Evolutionary conservation across 768 basidiomycete genomes (phyloP).

Genomic region (Amanita jacksonii): DNA sequence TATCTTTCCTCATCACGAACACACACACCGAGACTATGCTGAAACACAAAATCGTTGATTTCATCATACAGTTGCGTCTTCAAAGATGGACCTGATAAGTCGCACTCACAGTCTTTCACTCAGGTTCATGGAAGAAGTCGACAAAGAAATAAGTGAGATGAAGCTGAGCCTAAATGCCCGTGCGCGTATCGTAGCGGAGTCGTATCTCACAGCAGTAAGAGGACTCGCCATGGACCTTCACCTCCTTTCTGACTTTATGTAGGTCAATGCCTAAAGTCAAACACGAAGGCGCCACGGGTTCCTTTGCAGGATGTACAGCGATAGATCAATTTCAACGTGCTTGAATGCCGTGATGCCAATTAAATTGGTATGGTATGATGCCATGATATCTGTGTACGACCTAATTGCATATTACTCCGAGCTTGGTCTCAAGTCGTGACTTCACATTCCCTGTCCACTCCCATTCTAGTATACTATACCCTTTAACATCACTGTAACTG

Average conservation of each 20-base stretch:
- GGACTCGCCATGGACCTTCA: background rate
- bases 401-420: constrained; percentile 9
- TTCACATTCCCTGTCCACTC: constrained; percentile 32
- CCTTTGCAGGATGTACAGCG: too few relatives aligned
- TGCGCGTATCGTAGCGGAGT: constrained; percentile 95
- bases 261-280: constrained; percentile 38
- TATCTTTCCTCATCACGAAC: constrained; percentile 97
- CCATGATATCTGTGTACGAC: background rate
- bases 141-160: constrained; percentile 99
- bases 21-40: constrained; percentile 96
- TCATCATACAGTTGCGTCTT: constrained; percentile 87
- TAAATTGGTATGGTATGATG: background rate
- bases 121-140: constrained; percentile 98
- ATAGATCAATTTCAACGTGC: too few relatives aligned
- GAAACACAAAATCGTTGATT: constrained; percentile 99
- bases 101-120: constrained; percentile 4
- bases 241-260: background rate
- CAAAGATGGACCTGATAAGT: background rate
- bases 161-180: constrained; percentile 94
- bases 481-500: constrained; percentile 26
- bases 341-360: background rate
- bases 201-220: constrained; percentile 84
- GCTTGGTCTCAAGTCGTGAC: constrained; percentile 20
- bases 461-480: constrained; percentile 33
- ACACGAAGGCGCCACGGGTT: too few relatives aligned